Evolutionary conservation across 768 basidiomycete genomes (phyloP).

Genomic region (Stropharia rugosoannulata): DNA sequence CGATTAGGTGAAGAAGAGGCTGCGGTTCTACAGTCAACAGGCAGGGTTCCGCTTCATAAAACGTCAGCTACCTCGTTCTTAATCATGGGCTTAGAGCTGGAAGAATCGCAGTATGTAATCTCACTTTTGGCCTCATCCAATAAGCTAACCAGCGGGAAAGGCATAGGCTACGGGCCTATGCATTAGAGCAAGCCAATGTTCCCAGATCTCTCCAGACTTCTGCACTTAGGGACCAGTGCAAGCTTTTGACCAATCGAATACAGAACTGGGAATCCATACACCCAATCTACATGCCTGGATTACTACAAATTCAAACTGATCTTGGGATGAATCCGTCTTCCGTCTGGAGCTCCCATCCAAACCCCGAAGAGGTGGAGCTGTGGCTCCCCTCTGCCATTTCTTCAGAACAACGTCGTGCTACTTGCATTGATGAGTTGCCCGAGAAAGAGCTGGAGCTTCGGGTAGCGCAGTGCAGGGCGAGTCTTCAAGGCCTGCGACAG

Average conservation of each 20-base stretch:
- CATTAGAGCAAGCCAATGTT: background rate
- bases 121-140: background rate
- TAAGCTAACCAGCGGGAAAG: too few species aligned
- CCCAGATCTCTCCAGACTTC: background rate
- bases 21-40: too few species aligned
- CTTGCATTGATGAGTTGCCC: background rate
- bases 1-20: constrained; percentile 1
- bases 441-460: too few species aligned
- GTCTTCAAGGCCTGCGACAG: constrained; percentile 16
- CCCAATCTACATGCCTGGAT: constrained; percentile 15
- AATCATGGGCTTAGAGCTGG: constrained; percentile 1
- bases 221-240: background rate
- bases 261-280: constrained; percentile 10
- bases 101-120: constrained; percentile 6
- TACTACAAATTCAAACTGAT: constrained; percentile 11
- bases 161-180: too few species aligned
- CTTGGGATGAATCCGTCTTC: background rate
- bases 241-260: background rate
- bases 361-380: constrained; percentile 4
- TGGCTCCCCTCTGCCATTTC: constrained; percentile 4
- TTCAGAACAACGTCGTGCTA: too few species aligned
- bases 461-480: constrained; percentile 18
- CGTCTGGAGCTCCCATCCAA: background rate
- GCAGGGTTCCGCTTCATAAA: background rate
- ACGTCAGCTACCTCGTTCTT: background rate